These are phyloP conservation scores for Cytospora schulzeri DNA, from an alignment of 2,329 filamentous ascomycete genomes.

Conservation along the genomic window DNA sequence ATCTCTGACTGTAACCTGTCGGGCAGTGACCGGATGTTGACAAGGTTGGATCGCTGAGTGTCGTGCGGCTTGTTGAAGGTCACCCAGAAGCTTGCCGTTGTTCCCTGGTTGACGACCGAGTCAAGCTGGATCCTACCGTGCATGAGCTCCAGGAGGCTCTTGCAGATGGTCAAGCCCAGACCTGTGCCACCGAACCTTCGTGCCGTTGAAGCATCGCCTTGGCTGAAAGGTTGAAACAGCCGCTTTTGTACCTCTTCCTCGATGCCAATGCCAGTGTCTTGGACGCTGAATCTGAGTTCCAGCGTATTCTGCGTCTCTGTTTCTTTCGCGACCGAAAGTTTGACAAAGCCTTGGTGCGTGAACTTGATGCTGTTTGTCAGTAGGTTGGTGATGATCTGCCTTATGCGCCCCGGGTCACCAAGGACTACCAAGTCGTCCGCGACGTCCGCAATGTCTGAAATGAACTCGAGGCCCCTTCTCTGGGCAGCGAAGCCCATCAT, in stretches of 20 bases:
- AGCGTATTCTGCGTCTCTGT: conserved; percentile 66
- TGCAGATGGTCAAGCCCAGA: conserved; percentile 77
- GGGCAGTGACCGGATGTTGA: conserved; percentile 65
- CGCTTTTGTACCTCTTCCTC: conserved; percentile 73
- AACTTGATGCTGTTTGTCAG: conserved; percentile 66
- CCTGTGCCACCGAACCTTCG: conserved; percentile 79
- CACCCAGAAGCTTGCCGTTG: conserved; percentile 75
- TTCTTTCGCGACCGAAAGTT: conserved; percentile 65
- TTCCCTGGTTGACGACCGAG: conserved; percentile 68
- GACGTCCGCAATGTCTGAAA: conserved; percentile 65
- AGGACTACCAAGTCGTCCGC: conserved; percentile 75
- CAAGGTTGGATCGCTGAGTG: conserved; percentile 49
- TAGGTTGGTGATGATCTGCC: conserved; percentile 65
- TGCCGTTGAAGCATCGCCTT: conserved; percentile 79
- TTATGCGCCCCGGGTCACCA: conserved; percentile 65
- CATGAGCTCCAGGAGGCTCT: conserved; percentile 80
- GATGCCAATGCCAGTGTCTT: conserved; percentile 81
- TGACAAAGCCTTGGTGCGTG: conserved; percentile 68
- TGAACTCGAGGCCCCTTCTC: conserved; percentile 75
- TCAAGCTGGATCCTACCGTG: conserved; percentile 72
- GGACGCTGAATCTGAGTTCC: conserved; percentile 70
- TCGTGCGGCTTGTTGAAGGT: conserved; percentile 72
- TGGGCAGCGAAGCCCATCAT: conserved; percentile 87
- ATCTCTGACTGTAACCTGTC: conserved; percentile 67
- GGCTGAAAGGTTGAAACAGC: conserved; percentile 79